A percentile compares a stretch with the other conserved stretches of the same genome.
phyloP scores from a whole-genome alignment of 306 rosid species.

The Vigna angularis region DNA sequence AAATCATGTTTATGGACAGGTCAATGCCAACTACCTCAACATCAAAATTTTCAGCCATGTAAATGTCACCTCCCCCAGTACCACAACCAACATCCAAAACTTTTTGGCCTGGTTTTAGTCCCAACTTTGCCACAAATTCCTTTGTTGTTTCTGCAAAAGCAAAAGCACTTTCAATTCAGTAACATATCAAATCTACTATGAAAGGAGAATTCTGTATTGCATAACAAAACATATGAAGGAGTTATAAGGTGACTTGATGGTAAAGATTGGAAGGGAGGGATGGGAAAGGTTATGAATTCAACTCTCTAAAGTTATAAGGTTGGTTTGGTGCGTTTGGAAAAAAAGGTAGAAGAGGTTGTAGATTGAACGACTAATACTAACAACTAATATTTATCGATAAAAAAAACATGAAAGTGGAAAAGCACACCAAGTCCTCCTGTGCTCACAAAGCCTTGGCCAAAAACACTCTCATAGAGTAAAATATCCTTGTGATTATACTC shows the following conservation, averaged over 20 bases:
- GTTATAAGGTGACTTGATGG: too few relatives aligned
- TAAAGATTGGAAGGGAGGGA: too few relatives aligned
- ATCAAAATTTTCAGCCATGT: constrained; percentile 88
- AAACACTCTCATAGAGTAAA: constrained; percentile 60
- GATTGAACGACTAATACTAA: too few relatives aligned
- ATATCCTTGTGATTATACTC: constrained; percentile 66
- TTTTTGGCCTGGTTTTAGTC: constrained; percentile 73
- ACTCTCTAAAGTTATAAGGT: too few relatives aligned
- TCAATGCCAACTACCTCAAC: constrained; percentile 93
- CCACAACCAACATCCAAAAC: constrained; percentile 97
- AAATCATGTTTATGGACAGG: constrained; percentile 92
- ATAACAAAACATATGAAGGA: background rate
- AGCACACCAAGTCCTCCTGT: constrained; percentile 75
- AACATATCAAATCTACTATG: constrained; percentile 8
- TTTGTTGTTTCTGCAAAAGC: constrained; percentile 79
- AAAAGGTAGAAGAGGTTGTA: too few relatives aligned
- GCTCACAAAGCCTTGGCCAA: constrained; percentile 79
- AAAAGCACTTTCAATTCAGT: background rate
- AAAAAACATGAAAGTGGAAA: background rate
- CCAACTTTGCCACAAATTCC: constrained; percentile 76
- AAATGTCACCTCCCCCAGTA: constrained; percentile 88
- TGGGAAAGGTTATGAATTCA: too few relatives aligned
- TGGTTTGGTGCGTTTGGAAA: too few relatives aligned
- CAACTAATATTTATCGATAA: too few relatives aligned
- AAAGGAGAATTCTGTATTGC: background rate